Evolutionary conservation across 2,329 filamentous ascomycete species (phyloP), one percentile per base, ranked within the genome.

Genomic region (Knufia petricola): DNA sequence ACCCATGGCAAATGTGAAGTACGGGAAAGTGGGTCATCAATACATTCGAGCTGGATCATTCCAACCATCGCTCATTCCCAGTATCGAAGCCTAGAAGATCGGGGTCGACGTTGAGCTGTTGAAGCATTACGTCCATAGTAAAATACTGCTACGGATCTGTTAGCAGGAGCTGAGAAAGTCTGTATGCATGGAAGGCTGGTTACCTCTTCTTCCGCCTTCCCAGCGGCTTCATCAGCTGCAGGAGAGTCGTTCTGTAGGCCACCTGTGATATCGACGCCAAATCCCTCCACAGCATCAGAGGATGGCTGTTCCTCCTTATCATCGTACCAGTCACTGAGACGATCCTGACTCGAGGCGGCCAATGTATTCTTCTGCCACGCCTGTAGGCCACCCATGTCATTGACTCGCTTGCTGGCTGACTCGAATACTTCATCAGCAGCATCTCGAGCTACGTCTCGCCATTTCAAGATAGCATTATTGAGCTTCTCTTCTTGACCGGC

Each of bases 101-200:
- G 3, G 77, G 63, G 48, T 83, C 78, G 49, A 85, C 75, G 58
- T 82, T 81, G 50, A 85, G 66, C 24, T 73, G 78, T 55, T 73
- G 74, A 13, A 85, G 69, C 81, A 85, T 84, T 73, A 78, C 78
- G 41, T 76, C 78, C 74, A 85, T 82, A 10, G 79, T 83, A 58
- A 84, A 84, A 10, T 73, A 74, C 78, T 81, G 55, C 28, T 4
- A 17, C 20, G 20, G 32, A 45, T 50, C 48, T 46, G 54, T 58
- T 53, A 57, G 56, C 51, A 46, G 30, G 3, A 3, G 24, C 6
- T 13, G 19, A n/a, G 21, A 6, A 12, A 8, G 7, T n/a, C 6
- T 8, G 19, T 13, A 52, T 43, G 54, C 46, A 21, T 47, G 53
- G 8, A 49, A 50, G 39, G 30, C 41, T n/a, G 50, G 19, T 50